These are phyloP conservation scores for Penicillium brevicompactum DNA, from an alignment of 2,329 filamentous ascomycete genomes.

Conservation along the genomic window DNA sequence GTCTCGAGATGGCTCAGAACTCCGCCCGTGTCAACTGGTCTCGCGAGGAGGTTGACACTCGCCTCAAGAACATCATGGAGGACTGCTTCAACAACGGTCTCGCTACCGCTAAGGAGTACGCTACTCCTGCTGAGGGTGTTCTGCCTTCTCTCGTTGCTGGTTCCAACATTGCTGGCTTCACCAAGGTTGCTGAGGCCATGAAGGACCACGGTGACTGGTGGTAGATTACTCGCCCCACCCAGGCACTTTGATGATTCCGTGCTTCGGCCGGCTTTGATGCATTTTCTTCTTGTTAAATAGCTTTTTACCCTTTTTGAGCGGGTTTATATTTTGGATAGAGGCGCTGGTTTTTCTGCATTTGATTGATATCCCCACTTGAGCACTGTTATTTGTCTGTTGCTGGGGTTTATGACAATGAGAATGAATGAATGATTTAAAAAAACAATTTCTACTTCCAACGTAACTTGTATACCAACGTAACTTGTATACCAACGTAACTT, in stretches of 20 bases:
- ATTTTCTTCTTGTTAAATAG: conserved; percentile 20
- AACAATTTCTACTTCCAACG: conserved; percentile 4
- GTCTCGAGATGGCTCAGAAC: conserved; percentile 99
- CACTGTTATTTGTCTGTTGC: conserved; percentile 19
- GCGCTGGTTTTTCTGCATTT: conserved; percentile 33
- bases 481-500: not conserved
- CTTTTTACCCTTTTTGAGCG: conserved; percentile 25
- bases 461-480: not conserved
- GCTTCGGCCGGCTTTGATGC: conserved; percentile 16
- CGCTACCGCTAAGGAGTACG: conserved; percentile 85
- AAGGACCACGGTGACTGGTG: conserved; percentile 96
- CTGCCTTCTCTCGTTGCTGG: conserved; percentile 89
- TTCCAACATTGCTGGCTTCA: conserved; percentile 96
- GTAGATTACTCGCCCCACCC: conserved; percentile 33
- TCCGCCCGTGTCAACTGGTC: conserved; percentile 84
- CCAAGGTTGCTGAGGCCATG: conserved; percentile 95
- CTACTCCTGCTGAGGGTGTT: conserved; percentile 75
- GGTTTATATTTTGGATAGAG: conserved; percentile 30
- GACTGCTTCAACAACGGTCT: conserved; percentile 87
- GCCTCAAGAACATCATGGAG: conserved; percentile 95
- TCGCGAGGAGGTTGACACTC: conserved; percentile 82
- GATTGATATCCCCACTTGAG: conserved; percentile 29
- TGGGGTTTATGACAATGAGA: conserved; percentile 28
- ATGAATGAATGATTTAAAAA: conserved; percentile 22
- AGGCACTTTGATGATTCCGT: conserved; percentile 18